Base-by-base conservation (phyloP, 108 stramenopile genomes). In the Cyclostephanos tholiformis region DNA sequence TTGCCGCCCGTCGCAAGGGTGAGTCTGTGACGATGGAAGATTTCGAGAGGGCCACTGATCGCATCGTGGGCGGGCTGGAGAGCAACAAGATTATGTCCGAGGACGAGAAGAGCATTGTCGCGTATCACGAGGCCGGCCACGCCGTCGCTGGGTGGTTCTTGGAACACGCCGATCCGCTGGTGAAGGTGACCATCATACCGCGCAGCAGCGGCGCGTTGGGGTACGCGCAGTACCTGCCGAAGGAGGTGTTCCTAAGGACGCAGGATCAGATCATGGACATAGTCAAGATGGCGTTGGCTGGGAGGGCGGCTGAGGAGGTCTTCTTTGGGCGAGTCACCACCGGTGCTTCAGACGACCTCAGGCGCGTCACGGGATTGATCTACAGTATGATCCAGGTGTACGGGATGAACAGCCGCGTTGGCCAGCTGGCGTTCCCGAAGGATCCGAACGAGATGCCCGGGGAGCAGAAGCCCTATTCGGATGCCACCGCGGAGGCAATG, bases 51-150 rank as follows among this genome's bases (percentile, higher is more conserved):
- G 97, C 97, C 9, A 88, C 86, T 9, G 98, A 99, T 69, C 88
- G 98, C 52, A 89, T 99, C 63, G 93, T 99, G 67, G 97, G 95
- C 22, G 98, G 98, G n/a, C 80, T 99, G 72, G 97, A 97, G 72
- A 86, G 88, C 59, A 90, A 95, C 74, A 93, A 96, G 74, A 91
- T 98, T 64, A 97, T 98, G 91, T 85, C 90, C 49, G 69, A 80
- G 19, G 89, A 95, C 44, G 96, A 98, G 82, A 86, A 86, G 66
- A 65, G 78, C 19, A 96, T 97, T 44, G 97, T 98, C 29, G 98
- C 98, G 2, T 90, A 97, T 83, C 98, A 98, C 76, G 98, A 98
- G 86, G 97, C 98, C 12, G 98, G 98, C n/a, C 97, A 98, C 71
- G 96, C 97, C 23, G 91, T 97, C 23, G 95, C 86, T 0, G 92